Evolutionary conservation across 1,284 basidiomycete species (phyloP).

Genomic region (Mycosarcoma maydis): DNA sequence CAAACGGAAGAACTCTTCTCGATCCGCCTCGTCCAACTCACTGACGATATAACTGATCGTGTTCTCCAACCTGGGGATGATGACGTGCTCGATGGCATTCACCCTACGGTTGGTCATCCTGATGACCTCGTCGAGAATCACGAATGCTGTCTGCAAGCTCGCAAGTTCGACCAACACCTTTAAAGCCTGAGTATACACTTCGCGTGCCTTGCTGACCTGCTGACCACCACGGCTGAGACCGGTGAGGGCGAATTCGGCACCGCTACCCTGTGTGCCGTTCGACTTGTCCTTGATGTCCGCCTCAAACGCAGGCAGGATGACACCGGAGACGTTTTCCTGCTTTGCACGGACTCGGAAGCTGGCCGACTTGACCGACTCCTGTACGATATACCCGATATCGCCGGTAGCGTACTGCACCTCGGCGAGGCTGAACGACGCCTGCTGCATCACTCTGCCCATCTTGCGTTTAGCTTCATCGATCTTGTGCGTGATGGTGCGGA

Average conservation of each 20-base stretch:
- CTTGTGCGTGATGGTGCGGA: slow-evolving; percentile 73
- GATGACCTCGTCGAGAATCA: slow-evolving; percentile 98
- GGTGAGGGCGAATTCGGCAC: slow-evolving; percentile 89
- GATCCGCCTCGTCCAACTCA: slow-evolving; percentile 66
- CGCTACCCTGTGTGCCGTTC: slow-evolving; percentile 15
- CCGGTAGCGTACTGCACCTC: slow-evolving; percentile 94
- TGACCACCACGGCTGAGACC: slow-evolving; percentile 96
- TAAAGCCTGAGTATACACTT: slow-evolving; percentile 96
- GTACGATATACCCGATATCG: slow-evolving; percentile 83
- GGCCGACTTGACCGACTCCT: slow-evolving; percentile 75
- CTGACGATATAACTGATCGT: slow-evolving; percentile 75
- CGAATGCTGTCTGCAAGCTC: slow-evolving; percentile 91
- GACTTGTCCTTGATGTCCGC: slow-evolving; percentile 39
- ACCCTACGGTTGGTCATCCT: slow-evolving; percentile 97
- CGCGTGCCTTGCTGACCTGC: slow-evolving; percentile 90
- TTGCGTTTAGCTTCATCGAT: slow-evolving; percentile 96
- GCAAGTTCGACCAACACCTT: slow-evolving; percentile 97
- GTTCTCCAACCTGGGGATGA: slow-evolving; percentile 95
- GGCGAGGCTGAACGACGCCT: slow-evolving; percentile 96
- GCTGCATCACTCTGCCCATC: slow-evolving; percentile 98
- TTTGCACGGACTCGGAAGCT: slow-evolving; percentile 91
- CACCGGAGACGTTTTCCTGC: slow-evolving; percentile 98
- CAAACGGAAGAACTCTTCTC: slow-evolving; percentile 66
- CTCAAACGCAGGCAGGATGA: slow-evolving; percentile 92
- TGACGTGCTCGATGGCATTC: slow-evolving; percentile 97